phyloP scores from a whole-genome alignment of 495 filamentous ascomycete genomes.

The Aspergillus cavernicola region DNA sequence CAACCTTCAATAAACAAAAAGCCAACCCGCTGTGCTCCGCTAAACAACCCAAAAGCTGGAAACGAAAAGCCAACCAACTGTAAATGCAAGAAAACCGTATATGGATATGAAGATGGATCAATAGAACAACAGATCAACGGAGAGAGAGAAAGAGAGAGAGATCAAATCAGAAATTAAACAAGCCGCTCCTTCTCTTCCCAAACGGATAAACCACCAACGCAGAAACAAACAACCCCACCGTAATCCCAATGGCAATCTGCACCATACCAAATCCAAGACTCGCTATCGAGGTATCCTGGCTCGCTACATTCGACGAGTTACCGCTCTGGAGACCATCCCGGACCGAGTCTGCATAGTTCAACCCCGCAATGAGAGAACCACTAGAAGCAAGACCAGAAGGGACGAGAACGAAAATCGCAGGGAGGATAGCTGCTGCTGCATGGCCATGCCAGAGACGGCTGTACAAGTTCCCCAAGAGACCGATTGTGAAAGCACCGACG shows the following conservation, averaged over 20 bases:
- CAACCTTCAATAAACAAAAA: no score
- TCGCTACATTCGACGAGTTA: conserved; percentile 34
- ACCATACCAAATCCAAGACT: conserved; percentile 84
- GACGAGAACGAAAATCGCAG: conserved; percentile 92
- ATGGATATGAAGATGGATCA: no score
- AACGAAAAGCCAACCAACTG: no score
- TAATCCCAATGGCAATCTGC: conserved; percentile 89
- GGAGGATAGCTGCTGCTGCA: conserved; percentile 84
- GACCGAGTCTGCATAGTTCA: conserved; percentile 74
- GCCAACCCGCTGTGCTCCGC: no score
- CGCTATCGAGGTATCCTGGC: conserved; percentile 53
- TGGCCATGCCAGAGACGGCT: conserved; percentile 76
- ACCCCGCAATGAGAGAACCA: conserved; percentile 72
- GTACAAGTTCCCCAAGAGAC: conserved; percentile 83
- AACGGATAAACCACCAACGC: conserved; percentile 84
- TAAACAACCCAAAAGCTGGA: no score
- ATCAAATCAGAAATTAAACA: conserved; percentile 78
- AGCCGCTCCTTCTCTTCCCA: conserved; percentile 79
- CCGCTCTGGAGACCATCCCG: conserved; percentile 48
- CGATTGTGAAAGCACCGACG: conserved; percentile 81
- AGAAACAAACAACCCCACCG: conserved; percentile 81
- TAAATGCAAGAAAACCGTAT: no score
- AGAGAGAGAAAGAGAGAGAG: no score
- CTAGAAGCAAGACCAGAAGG: conserved; percentile 82
- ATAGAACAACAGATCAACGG: no score